These are phyloP conservation scores for Leishmania lainsoni DNA, from an alignment of 208 protist species.

Conservation along the genomic window DNA sequence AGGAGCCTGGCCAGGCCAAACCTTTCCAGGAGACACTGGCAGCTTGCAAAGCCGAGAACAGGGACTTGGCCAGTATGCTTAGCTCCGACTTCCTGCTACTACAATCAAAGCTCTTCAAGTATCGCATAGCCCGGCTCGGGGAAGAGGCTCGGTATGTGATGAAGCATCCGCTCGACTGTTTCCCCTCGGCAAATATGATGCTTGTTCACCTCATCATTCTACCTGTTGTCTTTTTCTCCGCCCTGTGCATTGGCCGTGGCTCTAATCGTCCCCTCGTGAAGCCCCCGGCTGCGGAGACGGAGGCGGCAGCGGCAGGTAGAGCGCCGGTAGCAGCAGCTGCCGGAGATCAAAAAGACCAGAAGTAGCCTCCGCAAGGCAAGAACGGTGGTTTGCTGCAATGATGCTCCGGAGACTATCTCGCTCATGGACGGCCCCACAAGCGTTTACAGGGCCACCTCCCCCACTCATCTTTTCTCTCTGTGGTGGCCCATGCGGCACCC, in stretches of 20 bases:
- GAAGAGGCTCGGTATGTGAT: constrained; percentile 59
- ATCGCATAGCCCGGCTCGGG: constrained; percentile 73
- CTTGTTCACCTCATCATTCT: constrained; percentile 45
- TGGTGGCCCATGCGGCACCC: background rate
- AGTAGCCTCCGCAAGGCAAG: background rate
- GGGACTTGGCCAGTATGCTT: constrained; percentile 72
- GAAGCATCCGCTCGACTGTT: constrained; percentile 47
- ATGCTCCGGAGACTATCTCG: background rate
- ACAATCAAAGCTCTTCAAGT: constrained; percentile 69
- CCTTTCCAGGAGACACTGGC: constrained; percentile 61
- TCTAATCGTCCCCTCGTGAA: constrained; percentile 40
- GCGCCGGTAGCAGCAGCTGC: background rate
- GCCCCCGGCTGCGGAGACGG: constrained; percentile 31
- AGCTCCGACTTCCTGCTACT: constrained; percentile 70
- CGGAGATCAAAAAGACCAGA: constrained; percentile 1
- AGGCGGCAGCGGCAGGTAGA: constrained; percentile 15
- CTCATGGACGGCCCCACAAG: background rate
- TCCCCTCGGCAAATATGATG: constrained; percentile 41
- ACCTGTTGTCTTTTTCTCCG: constrained; percentile 43
- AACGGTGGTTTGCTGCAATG: background rate
- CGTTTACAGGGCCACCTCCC: background rate
- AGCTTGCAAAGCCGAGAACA: constrained; percentile 52
- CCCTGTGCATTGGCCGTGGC: constrained; percentile 46
- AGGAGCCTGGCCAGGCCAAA: constrained; percentile 50
- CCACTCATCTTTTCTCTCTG: background rate